Evolutionary conservation across 805 yeast genomes (phyloP).

Genomic region (Starmerella stigmatis): DNA sequence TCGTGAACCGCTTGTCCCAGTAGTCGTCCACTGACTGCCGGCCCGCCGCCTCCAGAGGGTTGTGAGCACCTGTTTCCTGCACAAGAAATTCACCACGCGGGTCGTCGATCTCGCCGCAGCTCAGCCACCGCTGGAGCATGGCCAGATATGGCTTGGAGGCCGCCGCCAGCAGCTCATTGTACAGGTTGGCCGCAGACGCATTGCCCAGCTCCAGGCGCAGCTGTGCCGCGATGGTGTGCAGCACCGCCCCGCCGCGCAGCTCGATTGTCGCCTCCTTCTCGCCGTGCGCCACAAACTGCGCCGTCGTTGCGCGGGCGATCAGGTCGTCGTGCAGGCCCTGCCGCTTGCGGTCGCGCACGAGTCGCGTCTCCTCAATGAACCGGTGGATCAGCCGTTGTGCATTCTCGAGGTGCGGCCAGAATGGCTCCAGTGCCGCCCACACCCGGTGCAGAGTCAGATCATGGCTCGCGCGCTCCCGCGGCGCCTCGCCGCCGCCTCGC

Average conservation of each 20-base stretch:
- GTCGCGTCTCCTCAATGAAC: slow-evolving; percentile 10
- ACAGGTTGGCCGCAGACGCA: slow-evolving; percentile 41
- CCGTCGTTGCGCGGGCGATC: slow-evolving; percentile 11
- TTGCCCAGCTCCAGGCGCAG: slow-evolving; percentile 59
- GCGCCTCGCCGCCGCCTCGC: too few species aligned
- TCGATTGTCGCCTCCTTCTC: slow-evolving; percentile 32
- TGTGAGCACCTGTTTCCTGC: slow-evolving; percentile 18
- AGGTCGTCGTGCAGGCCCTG: slow-evolving; percentile 3
- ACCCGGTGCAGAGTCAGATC: slow-evolving; percentile 27
- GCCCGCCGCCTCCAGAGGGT: slow-evolving; percentile 3
- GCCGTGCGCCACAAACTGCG: slow-evolving; percentile 33
- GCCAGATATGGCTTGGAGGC: slow-evolving; percentile 53
- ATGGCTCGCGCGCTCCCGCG: too few species aligned
- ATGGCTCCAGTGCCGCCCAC: slow-evolving; percentile 9
- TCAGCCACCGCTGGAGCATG: slow-evolving; percentile 73
- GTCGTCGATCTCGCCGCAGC: slow-evolving; percentile 62
- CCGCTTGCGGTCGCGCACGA: slow-evolving; percentile 13
- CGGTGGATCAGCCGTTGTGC: slow-evolving; percentile 10
- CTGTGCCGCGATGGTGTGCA: slow-evolving; percentile 51
- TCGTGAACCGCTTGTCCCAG: slow-evolving; percentile 48
- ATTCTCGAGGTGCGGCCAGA: slow-evolving; percentile 26
- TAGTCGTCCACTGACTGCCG: slow-evolving; percentile 32
- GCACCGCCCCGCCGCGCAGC: slow-evolving; percentile 63
- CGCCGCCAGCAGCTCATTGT: slow-evolving; percentile 43
- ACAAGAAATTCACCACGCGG: slow-evolving; percentile 76